Evolutionary conservation across 805 yeast genomes (phyloP).

Genomic region (Metschnikowia chrysomelidarum): DNA sequence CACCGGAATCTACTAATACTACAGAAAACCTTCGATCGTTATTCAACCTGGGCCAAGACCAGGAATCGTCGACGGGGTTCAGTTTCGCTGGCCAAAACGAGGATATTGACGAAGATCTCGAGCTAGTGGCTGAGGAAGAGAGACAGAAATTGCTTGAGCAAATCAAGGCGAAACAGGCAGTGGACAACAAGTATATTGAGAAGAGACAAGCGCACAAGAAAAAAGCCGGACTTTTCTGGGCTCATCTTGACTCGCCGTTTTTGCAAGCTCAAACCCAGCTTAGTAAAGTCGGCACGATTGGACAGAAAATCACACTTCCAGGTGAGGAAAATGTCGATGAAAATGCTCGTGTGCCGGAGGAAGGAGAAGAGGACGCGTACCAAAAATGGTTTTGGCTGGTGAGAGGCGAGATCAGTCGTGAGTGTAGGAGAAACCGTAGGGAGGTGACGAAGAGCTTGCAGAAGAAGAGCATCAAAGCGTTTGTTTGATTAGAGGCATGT

Average conservation of each 20-base stretch:
- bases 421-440: constrained; percentile 69
- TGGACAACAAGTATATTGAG: constrained; percentile 29
- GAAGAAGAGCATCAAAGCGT: constrained; percentile 33
- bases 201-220: constrained; percentile 18
- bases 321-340: constrained; percentile 31
- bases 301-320: constrained; percentile 32
- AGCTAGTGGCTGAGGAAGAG: constrained; percentile 14
- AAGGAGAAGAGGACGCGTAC: constrained; percentile 48
- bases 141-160: constrained; percentile 28
- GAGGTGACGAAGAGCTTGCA: constrained; percentile 63
- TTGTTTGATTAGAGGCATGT: constrained; percentile 1
- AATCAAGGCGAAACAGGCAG: constrained; percentile 30
- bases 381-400: constrained; percentile 78
- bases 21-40: constrained; percentile 65
- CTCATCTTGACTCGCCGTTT: constrained; percentile 84
- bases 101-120: constrained; percentile 18
- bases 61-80: constrained; percentile 19
- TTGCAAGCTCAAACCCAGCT: constrained; percentile 81
- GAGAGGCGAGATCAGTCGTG: constrained; percentile 77
- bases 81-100: constrained; percentile 39
- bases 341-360: constrained; percentile 23
- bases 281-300: constrained; percentile 47
- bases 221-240: constrained; percentile 64
- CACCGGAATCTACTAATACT: constrained; percentile 30
- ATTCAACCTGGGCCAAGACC: constrained; percentile 49